These are phyloP conservation scores for Ceriops zippeliana DNA, from an alignment of 345 rosid genomes.

Conservation along the genomic window DNA sequence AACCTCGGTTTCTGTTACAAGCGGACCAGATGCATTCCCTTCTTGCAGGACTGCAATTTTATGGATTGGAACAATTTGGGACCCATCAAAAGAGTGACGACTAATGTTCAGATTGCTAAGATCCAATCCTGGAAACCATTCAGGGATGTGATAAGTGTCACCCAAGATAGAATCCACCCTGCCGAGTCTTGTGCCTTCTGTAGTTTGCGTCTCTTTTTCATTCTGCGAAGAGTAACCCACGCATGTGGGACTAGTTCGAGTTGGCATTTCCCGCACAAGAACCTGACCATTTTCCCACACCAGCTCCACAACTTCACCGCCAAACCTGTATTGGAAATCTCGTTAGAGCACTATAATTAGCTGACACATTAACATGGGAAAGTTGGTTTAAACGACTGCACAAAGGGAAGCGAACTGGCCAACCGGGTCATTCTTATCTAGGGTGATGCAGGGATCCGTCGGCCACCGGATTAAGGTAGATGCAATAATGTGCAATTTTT, in stretches of 20 bases:
- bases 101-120: background rate
- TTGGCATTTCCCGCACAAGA: constrained; percentile 18
- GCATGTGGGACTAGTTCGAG: constrained; percentile 11
- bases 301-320: constrained; percentile 34
- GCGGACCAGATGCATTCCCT: background rate
- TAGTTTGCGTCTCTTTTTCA: background rate
- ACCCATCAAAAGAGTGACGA: too few relatives aligned
- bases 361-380: background rate
- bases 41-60: background rate
- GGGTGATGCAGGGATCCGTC: background rate
- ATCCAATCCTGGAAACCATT: constrained; percentile 1
- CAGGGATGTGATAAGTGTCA: constrained; percentile 2
- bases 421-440: constrained; percentile 2
- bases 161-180: constrained; percentile 5
- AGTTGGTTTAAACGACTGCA: background rate
- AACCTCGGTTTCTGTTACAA: background rate
- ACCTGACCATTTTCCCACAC: constrained; percentile 38
- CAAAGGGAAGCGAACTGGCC: constrained; percentile 21
- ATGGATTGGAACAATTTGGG: constrained; percentile 16
- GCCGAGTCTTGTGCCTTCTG: constrained; percentile 13
- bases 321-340: constrained; percentile 36
- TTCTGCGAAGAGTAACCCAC: background rate
- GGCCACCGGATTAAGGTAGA: background rate
- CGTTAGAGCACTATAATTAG: background rate
- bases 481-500: background rate